Conservation (phyloP, 139 green algal species). For the Chlamydomonas schloesseri region DNA sequence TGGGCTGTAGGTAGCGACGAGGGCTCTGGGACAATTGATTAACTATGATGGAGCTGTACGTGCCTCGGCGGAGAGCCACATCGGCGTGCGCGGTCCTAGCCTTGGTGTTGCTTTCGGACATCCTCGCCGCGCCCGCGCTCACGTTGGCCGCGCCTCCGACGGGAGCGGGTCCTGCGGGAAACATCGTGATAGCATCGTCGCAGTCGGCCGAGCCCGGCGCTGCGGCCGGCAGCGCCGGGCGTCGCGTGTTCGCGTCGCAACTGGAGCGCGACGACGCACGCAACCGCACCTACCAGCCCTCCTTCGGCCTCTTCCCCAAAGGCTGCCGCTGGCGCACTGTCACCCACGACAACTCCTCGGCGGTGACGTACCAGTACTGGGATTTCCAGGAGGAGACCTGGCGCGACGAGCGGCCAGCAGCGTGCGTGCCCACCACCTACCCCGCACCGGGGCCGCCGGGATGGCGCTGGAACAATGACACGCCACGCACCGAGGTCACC, state of each 20-base stretch:
- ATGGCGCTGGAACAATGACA: constrained; percentile 63
- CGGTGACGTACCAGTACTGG: constrained; percentile 75
- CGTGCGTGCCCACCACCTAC: constrained; percentile 62
- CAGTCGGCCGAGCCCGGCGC: neutral
- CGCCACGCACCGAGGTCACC: constrained; percentile 70
- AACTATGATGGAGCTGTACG: too few species aligned
- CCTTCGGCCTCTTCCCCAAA: constrained; percentile 74
- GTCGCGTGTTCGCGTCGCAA: neutral
- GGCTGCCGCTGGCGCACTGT: constrained; percentile 82
- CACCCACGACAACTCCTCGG: constrained; percentile 1
- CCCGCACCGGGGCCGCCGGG: constrained; percentile 18
- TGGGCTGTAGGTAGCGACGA: too few species aligned
- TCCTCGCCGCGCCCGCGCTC: too few species aligned
- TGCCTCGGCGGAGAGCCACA: too few species aligned
- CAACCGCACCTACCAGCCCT: constrained; percentile 54
- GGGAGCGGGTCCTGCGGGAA: too few species aligned
- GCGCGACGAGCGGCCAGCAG: constrained; percentile 58
- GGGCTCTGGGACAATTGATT: too few species aligned
- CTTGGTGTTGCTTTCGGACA: too few species aligned
- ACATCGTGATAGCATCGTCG: too few species aligned
- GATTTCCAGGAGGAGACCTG: constrained; percentile 55
- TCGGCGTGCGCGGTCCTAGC: too few species aligned
- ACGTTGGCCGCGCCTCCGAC: too few species aligned
- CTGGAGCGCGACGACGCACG: constrained; percentile 20
- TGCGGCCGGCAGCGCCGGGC: neutral